Base-by-base conservation (phyloP, 805 yeast species). In the Cyberlindnera nakhonratchasimensis region DNA sequence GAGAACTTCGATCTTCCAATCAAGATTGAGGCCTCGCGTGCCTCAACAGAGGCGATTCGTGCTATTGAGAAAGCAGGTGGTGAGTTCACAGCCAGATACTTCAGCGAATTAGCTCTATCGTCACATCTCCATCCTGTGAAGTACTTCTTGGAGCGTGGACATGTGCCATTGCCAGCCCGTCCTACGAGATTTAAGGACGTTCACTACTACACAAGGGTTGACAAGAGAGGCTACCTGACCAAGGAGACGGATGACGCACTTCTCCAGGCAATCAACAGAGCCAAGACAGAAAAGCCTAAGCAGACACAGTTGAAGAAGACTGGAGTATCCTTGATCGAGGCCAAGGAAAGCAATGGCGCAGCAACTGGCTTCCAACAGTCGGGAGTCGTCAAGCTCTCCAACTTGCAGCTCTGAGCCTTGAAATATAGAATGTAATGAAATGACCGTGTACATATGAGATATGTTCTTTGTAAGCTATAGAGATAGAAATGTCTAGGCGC, bases 121-220 rank as follows among this genome's bases (percentile, higher is more conserved):
- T 91, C 88, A 4, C 93, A 88, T 56, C 69, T 87, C 29, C 65
- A 80, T 34, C 97, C 98, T 10, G 75, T 78, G 35, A 71, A 80
- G 63, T 84, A 81, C 53, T 61, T 85, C 36, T 63, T 71, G 50
- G 83, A 74, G 55, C 81, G 79, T 58, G 96, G 95, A 14, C 79
- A 88, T 50, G 62, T 90, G 13, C 98, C 98, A 34, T 62, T 87
- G 51, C 80, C 77, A 39, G 89, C 97, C 2, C 79, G 89, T 63
- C 99, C 99, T 12, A 83, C 82, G 8, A 80, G 77, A 53, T 79
- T 86, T 65, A 83, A 86, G 64, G 88, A 84, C 57, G 80, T 91
- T 43, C 79, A 78, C 44, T 87, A 72, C 64, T 91, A 93, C 67
- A 77, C 88, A 37, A 74, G 79, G 59, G 73, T 75, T 2, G 79